These are phyloP conservation scores for Tetrahymena malaccensis DNA, from an alignment of 73 alveolate species.

Conservation along the genomic window DNA sequence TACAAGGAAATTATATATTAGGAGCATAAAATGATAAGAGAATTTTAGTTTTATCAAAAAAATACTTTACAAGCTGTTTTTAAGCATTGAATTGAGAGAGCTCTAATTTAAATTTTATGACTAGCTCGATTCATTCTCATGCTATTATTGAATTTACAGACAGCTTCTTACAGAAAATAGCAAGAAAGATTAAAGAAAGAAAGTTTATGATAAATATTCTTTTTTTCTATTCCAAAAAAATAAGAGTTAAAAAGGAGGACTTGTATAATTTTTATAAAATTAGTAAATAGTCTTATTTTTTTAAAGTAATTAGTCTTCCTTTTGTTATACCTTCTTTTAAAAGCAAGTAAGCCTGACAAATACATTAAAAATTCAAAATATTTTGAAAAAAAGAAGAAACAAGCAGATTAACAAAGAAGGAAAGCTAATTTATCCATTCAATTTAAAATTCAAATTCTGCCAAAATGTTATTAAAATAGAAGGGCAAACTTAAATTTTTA, in stretches of 20 bases:
- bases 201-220: background rate
- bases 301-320: background rate
- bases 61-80: no score
- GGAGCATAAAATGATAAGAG: no score
- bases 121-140: background rate
- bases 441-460: background rate
- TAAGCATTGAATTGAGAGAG: background rate
- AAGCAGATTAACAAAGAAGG: background rate
- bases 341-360: background rate
- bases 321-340: background rate
- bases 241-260: background rate
- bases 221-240: background rate
- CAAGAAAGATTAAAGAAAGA: background rate
- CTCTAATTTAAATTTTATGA: background rate
- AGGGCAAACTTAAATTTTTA: background rate
- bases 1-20: background rate
- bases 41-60: background rate
- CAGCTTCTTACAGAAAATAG: background rate
- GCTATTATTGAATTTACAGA: background rate
- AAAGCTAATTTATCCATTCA: background rate
- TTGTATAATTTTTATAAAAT: no score
- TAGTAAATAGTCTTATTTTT: background rate
- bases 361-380: background rate
- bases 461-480: background rate
- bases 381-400: background rate